Percentiles rank a stretch among this genome's conserved stretches.
Evolutionary conservation across 1,139 yeast species (phyloP).

Genomic region (Scheffersomyces illinoinensis): DNA sequence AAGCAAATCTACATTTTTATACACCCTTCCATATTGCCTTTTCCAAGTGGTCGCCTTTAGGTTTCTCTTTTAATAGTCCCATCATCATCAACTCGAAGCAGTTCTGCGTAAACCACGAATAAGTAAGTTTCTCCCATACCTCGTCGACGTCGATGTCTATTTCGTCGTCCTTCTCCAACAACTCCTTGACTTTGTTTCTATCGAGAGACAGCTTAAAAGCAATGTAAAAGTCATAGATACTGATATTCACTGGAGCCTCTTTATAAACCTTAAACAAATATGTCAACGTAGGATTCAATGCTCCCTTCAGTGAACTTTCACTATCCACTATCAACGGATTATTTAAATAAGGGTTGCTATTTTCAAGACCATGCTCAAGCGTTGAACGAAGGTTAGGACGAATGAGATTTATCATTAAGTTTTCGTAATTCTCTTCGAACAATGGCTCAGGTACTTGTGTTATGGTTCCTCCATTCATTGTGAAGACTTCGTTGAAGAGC

Average conservation of each 20-base stretch:
- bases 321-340: constrained; percentile 19
- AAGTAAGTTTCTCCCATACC: constrained; percentile 31
- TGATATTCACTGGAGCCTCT: constrained; percentile 76
- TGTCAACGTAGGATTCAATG: constrained; percentile 52
- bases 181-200: constrained; percentile 30
- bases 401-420: constrained; percentile 39
- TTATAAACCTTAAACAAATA: constrained; percentile 69
- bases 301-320: constrained; percentile 3
- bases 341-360: constrained; percentile 29
- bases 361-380: constrained; percentile 34
- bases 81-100: constrained; percentile 42
- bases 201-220: constrained; percentile 66
- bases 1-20: constrained; percentile 8
- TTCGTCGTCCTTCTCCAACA: not conserved
- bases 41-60: constrained; percentile 47
- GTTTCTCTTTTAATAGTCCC: constrained; percentile 43
- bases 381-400: constrained; percentile 38
- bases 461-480: constrained; percentile 33
- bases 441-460: constrained; percentile 10
- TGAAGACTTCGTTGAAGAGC: constrained; percentile 40
- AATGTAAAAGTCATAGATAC: constrained; percentile 73
- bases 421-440: constrained; percentile 39
- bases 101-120: constrained; percentile 45
- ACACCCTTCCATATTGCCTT: constrained; percentile 47
- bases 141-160: constrained; percentile 5